Conservation (phyloP, 1,284 basidiomycete genomes). For the Leccinum huronense region DNA sequence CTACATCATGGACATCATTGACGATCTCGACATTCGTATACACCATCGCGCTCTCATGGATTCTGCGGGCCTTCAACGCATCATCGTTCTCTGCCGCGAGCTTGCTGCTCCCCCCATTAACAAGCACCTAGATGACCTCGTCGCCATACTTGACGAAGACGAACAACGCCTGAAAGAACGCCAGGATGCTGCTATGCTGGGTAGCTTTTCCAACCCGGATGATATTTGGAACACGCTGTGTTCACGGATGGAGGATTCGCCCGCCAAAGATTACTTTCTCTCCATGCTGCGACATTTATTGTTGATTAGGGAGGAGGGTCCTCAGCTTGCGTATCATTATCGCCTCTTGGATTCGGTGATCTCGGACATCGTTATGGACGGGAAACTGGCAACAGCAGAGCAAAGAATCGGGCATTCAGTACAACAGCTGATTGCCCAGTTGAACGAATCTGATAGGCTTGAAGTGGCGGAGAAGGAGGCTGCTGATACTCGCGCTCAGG, state of each 20-base stretch:
- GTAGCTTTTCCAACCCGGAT: constrained; percentile 77
- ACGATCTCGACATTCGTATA: constrained; percentile 80
- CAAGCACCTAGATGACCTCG: constrained; percentile 67
- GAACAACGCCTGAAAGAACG: constrained; percentile 75
- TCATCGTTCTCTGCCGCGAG: constrained; percentile 69
- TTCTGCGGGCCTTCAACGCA: constrained; percentile 73
- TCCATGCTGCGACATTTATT: constrained; percentile 92
- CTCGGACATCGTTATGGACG: constrained; percentile 91
- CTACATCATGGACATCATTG: constrained; percentile 58
- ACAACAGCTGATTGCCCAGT: constrained; percentile 83
- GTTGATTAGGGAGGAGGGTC: constrained; percentile 86
- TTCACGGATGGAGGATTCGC: constrained; percentile 70
- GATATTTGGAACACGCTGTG: constrained; percentile 87
- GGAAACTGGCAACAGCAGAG: constrained; percentile 83
- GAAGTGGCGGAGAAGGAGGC: constrained; percentile 81
- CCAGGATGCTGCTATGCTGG: constrained; percentile 74
- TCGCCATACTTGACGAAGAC: constrained; percentile 73
- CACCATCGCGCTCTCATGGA: constrained; percentile 91
- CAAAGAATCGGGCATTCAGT: constrained; percentile 88
- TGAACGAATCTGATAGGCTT: constrained; percentile 88
- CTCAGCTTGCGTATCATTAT: constrained; percentile 83
- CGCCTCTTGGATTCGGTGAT: constrained; percentile 94
- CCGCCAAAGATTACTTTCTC: constrained; percentile 84
- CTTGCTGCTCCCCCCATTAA: constrained; percentile 70
- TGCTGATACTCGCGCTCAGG: constrained; percentile 62